A percentile compares a stretch with the other conserved stretches of the same genome.
Conservation (phyloP, 768 basidiomycete species). For the Strobilomyces dryophilus region DNA sequence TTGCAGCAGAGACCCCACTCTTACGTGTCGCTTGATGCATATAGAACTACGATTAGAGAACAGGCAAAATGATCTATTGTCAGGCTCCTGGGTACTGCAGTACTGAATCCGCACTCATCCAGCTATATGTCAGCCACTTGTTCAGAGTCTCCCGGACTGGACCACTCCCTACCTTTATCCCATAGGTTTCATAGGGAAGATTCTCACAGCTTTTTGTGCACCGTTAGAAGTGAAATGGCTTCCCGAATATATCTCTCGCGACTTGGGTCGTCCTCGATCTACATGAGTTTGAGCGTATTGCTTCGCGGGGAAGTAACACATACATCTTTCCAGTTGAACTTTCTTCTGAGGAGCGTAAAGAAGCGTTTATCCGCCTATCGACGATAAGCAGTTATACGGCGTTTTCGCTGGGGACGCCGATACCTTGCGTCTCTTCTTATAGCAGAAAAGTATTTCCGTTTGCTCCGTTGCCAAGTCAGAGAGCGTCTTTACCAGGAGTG, state of each 20-base stretch:
- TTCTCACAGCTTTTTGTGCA: conserved; percentile 18
- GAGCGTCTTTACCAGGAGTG: conserved; percentile 79
- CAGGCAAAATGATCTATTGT: background rate
- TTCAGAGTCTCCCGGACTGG: no score
- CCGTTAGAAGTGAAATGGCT: conserved; percentile 57
- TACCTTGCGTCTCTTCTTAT: conserved; percentile 91
- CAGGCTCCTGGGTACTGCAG: background rate
- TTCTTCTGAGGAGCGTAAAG: conserved; percentile 72
- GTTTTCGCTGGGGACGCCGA: background rate
- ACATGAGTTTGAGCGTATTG: conserved; percentile 2
- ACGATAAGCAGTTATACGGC: conserved; percentile 1
- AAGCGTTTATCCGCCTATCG: conserved; percentile 83
- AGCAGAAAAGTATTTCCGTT: conserved; percentile 83
- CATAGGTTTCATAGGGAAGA: background rate
- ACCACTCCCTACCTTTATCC: background rate
- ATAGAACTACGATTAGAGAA: conserved; percentile 10
- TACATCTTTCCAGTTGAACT: conserved; percentile 71
- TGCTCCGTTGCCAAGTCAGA: conserved; percentile 51
- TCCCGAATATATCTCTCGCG: conserved; percentile 56
- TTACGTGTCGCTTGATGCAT: conserved; percentile 1
- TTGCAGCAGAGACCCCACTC: background rate
- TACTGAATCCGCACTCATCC: background rate
- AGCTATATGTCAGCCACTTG: background rate
- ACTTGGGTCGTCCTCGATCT: conserved; percentile 66
- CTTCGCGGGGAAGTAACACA: conserved; percentile 4